These are phyloP conservation scores for Nemania diffusa DNA, from an alignment of 2,329 filamentous ascomycete species.

Conservation along the genomic window DNA sequence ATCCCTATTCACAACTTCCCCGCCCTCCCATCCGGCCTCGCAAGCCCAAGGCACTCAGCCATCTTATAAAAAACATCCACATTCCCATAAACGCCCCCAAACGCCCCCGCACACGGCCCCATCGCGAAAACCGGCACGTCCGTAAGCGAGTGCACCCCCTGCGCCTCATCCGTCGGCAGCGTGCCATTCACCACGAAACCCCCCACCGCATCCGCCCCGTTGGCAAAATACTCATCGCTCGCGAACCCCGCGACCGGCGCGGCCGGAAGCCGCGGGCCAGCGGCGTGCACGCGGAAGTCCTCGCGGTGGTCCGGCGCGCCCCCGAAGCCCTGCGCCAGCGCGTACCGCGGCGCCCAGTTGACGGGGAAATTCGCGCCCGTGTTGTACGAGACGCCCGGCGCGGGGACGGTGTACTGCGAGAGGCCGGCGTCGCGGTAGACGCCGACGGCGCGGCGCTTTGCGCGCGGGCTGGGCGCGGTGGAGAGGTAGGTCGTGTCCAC, in stretches of 20 bases:
- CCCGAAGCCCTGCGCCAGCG: constrained; percentile 76
- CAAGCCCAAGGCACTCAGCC: constrained; percentile 72
- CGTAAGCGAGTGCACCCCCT: constrained; percentile 81
- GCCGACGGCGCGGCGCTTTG: constrained; percentile 80
- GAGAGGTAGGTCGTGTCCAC: constrained; percentile 83
- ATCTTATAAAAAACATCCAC: constrained; percentile 82
- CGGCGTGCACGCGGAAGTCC: constrained; percentile 76
- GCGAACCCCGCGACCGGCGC: constrained; percentile 62
- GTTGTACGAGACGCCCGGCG: constrained; percentile 71
- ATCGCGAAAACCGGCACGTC: constrained; percentile 82
- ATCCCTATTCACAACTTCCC: neutral
- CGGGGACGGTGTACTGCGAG: constrained; percentile 75
- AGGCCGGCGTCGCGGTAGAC: constrained; percentile 78
- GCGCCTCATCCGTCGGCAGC: constrained; percentile 67
- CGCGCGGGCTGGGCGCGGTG: constrained; percentile 71
- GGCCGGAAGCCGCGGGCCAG: constrained; percentile 68
- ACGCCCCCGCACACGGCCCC: constrained; percentile 81
- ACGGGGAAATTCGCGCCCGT: constrained; percentile 81
- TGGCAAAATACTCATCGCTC: constrained; percentile 70
- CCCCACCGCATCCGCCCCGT: constrained; percentile 70
- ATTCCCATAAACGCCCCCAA: constrained; percentile 76
- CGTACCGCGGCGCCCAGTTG: constrained; percentile 88
- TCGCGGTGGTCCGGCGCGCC: constrained; percentile 81
- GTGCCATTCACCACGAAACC: constrained; percentile 83
- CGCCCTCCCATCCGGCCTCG: constrained; percentile 41